phyloP scores from a whole-genome alignment of 169 alveolate species.

The Eimeria mitis region DNA sequence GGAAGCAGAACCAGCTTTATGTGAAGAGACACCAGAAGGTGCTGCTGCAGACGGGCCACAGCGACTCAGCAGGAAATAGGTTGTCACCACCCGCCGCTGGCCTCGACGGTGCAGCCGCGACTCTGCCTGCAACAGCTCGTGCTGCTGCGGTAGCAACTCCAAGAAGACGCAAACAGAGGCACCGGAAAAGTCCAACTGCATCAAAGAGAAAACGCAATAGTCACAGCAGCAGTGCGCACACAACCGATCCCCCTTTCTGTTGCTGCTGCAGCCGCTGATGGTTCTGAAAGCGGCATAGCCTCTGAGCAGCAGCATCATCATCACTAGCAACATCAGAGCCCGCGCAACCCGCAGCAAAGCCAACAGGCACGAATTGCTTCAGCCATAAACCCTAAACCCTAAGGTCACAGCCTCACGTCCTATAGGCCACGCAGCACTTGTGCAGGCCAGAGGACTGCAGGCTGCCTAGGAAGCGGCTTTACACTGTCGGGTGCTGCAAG shows the following conservation, averaged over 20 bases:
- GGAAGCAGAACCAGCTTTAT: background rate
- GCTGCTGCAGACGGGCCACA: slow-evolving; percentile 5
- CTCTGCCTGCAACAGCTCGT: slow-evolving; percentile 82
- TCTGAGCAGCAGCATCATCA: background rate
- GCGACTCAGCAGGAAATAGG: slow-evolving; percentile 57
- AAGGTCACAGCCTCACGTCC: too few species aligned
- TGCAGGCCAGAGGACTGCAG: background rate
- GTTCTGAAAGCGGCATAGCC: background rate
- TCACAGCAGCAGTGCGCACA: background rate
- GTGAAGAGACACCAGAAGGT: background rate
- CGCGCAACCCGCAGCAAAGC: background rate
- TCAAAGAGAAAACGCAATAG: background rate
- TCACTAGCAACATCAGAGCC: background rate
- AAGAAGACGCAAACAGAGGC: slow-evolving; percentile 78
- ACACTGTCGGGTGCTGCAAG: background rate
- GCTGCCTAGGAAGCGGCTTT: background rate
- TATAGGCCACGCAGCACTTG: too few species aligned
- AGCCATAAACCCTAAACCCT: background rate
- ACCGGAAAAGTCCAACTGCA: slow-evolving; percentile 75
- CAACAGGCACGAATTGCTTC: background rate
- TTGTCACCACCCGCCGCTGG: slow-evolving; percentile 73
- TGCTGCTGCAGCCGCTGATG: background rate
- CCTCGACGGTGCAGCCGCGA: slow-evolving; percentile 82
- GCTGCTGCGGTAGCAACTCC: slow-evolving; percentile 75
- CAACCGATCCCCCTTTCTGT: background rate